phyloP scores from a whole-genome alignment of 2,329 filamentous ascomycete species.

The Camillea tinctor region DNA sequence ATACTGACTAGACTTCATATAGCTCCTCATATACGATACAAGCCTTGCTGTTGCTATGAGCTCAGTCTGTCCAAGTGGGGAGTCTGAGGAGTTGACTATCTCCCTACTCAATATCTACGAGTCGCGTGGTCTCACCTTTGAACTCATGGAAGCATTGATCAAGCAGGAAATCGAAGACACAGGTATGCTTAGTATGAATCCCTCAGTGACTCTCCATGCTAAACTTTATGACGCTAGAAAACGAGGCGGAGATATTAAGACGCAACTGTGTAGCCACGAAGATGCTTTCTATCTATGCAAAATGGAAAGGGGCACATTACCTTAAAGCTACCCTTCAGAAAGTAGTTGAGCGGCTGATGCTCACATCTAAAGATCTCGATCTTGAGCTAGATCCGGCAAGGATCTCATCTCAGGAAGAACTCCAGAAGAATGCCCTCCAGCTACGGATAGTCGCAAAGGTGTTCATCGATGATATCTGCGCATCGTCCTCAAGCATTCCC shows the following conservation, averaged over 20 bases:
- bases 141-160: slow-evolving; percentile 64
- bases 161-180: slow-evolving; percentile 69
- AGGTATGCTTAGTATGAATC: slow-evolving; percentile 37
- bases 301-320: slow-evolving; percentile 67
- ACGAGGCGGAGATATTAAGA: slow-evolving; percentile 66
- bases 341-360: slow-evolving; percentile 63
- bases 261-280: slow-evolving; percentile 70
- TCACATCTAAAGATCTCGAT: slow-evolving; percentile 66
- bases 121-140: slow-evolving; percentile 61
- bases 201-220: background rate
- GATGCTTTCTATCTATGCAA: slow-evolving; percentile 69
- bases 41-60: slow-evolving; percentile 63
- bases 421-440: slow-evolving; percentile 65
- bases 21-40: slow-evolving; percentile 62
- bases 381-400: slow-evolving; percentile 66
- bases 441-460: slow-evolving; percentile 67
- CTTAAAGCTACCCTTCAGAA: slow-evolving; percentile 64
- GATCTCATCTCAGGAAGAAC: slow-evolving; percentile 58
- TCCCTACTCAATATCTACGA: slow-evolving; percentile 70
- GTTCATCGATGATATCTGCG: slow-evolving; percentile 69
- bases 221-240: slow-evolving; percentile 43
- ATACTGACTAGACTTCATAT: slow-evolving; percentile 9
- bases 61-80: slow-evolving; percentile 63
- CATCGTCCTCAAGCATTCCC: slow-evolving; percentile 60
- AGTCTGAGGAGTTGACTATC: slow-evolving; percentile 68